phyloP scores from a whole-genome alignment of 2,329 filamentous ascomycete species.

The Exophiala lecanii-corni region DNA sequence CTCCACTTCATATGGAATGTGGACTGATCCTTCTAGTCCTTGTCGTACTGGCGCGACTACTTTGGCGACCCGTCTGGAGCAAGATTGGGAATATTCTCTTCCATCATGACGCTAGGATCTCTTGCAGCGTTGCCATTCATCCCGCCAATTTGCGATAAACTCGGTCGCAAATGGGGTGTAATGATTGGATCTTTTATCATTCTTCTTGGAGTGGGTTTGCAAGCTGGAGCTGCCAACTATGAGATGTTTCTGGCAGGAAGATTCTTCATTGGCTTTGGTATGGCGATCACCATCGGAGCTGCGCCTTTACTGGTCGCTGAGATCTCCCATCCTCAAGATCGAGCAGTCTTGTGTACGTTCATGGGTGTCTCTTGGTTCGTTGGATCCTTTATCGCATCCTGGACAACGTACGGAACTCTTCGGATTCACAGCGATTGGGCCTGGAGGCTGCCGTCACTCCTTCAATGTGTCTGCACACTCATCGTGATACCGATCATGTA shows the following conservation, averaged over 20 bases:
- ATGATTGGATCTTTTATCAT: conserved; percentile 59
- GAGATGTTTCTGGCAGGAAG: conserved; percentile 43
- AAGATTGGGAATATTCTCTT: conserved; percentile 58
- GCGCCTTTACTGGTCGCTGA: conserved; percentile 62
- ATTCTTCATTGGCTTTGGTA: conserved; percentile 28
- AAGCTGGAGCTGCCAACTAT: conserved; percentile 61
- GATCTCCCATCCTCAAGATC: conserved; percentile 64
- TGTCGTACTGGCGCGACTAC: conserved; percentile 58
- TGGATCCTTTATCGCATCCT: conserved; percentile 38
- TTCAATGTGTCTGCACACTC: conserved; percentile 63
- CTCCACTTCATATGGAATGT: too few relatives aligned
- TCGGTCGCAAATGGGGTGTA: conserved; percentile 63
- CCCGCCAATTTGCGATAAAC: conserved; percentile 58
- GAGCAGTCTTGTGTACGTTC: conserved; percentile 59
- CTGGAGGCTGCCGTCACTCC: conserved; percentile 68
- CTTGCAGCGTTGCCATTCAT: conserved; percentile 67
- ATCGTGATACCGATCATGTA: conserved; percentile 60
- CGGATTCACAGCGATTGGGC: conserved; percentile 60
- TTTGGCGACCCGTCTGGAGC: conserved; percentile 48
- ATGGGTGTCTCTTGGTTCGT: conserved; percentile 67
- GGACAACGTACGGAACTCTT: neutral
- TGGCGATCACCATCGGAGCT: conserved; percentile 59
- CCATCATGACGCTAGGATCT: conserved; percentile 65
- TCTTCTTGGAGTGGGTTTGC: conserved; percentile 64
- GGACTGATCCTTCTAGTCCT: too few relatives aligned